Percentiles rank a stretch among this genome's conserved stretches.
Evolutionary conservation across 306 rosid genomes (phyloP).

Genomic region (Prunus davidiana): DNA sequence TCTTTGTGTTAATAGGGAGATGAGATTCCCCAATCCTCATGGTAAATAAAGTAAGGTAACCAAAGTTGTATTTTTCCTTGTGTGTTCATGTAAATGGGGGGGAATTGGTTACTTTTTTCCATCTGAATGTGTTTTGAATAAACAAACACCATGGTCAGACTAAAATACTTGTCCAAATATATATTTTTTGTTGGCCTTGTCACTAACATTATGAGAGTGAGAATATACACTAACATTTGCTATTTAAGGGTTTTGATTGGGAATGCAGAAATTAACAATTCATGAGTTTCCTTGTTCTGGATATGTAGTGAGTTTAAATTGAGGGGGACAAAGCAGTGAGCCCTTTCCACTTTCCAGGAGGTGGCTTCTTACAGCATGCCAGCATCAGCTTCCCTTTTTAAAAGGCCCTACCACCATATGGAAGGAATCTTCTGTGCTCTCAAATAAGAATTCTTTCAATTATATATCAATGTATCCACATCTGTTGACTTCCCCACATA

Average conservation of each 20-base stretch:
- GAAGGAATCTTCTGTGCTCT: not conserved
- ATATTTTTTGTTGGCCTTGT: not conserved
- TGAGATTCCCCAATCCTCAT: constrained; percentile 19
- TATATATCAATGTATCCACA: not conserved
- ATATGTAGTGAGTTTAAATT: not conserved
- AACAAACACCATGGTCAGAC: not conserved
- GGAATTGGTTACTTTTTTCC: not conserved
- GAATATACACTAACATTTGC: not conserved
- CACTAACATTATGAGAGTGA: not conserved
- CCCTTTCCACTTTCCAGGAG: not conserved
- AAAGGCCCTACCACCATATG: not conserved
- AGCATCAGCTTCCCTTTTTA: not conserved
- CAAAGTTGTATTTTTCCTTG: constrained; percentile 4
- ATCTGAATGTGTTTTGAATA: not conserved
- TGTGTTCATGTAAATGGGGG: constrained; percentile 1
- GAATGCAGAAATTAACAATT: not conserved
- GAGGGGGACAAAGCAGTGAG: not conserved
- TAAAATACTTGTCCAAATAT: not conserved
- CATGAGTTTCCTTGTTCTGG: not conserved
- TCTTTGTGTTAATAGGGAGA: constrained; percentile 1
- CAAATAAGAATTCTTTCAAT: not conserved
- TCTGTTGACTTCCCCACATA: not conserved
- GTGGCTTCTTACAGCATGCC: constrained; percentile 1
- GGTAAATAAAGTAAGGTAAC: not conserved
- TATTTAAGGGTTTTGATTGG: not conserved